These are phyloP conservation scores for Populus nigra DNA, from an alignment of 345 rosid genomes.

Conservation along the genomic window DNA sequence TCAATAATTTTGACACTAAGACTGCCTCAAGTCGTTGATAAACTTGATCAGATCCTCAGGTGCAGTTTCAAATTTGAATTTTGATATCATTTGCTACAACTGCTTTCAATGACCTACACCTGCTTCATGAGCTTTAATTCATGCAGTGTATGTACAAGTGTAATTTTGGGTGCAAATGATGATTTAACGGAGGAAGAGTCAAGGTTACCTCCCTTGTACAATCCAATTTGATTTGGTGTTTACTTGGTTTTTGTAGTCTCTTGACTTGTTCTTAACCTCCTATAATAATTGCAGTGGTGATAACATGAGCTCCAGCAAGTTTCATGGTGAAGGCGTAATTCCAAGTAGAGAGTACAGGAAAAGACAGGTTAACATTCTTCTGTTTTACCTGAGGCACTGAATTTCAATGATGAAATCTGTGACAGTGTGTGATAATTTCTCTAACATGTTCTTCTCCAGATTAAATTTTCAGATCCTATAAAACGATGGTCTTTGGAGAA, in stretches of 20 bases:
- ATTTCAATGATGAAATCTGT: neutral
- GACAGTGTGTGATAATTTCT: neutral
- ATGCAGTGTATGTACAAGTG: constrained; percentile 78
- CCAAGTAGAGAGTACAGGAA: constrained; percentile 76
- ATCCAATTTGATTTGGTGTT: neutral
- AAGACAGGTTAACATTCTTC: constrained; percentile 60
- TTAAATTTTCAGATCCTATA: constrained; percentile 77
- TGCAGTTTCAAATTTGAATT: constrained; percentile 22
- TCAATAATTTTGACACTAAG: constrained; percentile 80
- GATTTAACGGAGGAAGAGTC: constrained; percentile 73
- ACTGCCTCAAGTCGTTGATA: constrained; percentile 91
- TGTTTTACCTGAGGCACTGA: neutral
- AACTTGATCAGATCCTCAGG: constrained; percentile 91
- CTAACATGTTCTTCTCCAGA: constrained; percentile 34
- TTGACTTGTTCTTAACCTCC: neutral
- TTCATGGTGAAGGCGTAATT: constrained; percentile 54
- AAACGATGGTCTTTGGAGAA: constrained; percentile 74
- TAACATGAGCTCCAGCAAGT: constrained; percentile 57
- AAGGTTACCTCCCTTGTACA: constrained; percentile 43
- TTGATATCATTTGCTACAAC: neutral
- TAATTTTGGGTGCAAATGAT: constrained; percentile 72
- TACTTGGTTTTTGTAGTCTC: neutral
- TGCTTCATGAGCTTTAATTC: neutral
- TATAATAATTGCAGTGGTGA: constrained; percentile 50
- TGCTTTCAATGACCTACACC: neutral